Conservation (phyloP, 2,329 filamentous ascomycete genomes). For the Ceratocystis diversiconidia region DNA sequence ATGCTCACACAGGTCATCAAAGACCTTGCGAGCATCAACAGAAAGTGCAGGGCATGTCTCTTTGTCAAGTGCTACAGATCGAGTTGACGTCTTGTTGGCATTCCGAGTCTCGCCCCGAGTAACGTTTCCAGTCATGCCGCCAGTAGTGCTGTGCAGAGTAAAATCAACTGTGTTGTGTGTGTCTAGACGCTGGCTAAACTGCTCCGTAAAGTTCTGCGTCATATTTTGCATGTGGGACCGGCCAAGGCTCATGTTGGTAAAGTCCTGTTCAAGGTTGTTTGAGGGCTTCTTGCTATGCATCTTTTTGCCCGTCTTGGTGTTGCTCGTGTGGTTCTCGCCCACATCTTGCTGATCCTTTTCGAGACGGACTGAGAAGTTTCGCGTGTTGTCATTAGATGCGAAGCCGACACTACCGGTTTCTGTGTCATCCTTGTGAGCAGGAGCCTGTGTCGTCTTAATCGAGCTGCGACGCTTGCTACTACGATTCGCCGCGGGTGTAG, state of each 20-base stretch:
- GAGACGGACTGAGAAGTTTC: constrained; percentile 20
- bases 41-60: constrained; percentile 35
- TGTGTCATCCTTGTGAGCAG: constrained; percentile 16
- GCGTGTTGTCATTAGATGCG: constrained; percentile 21
- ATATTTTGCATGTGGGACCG: constrained; percentile 8
- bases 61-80: constrained; percentile 15
- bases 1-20: constrained; percentile 41
- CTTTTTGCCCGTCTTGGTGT: constrained; percentile 6
- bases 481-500: constrained; percentile 25
- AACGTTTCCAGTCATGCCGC: constrained; percentile 7
- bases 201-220: constrained; percentile 15
- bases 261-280: constrained; percentile 19
- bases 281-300: constrained; percentile 14
- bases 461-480: constrained; percentile 30
- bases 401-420: constrained; percentile 20
- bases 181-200: constrained; percentile 20
- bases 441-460: constrained; percentile 17
- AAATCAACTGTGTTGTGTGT: constrained; percentile 12
- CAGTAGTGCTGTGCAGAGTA: constrained; percentile 10
- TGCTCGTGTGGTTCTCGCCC: constrained; percentile 16
- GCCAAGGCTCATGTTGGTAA: constrained; percentile 20
- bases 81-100: background rate
- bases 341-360: constrained; percentile 19
- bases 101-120: constrained; percentile 7
- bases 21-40: constrained; percentile 36